Base-by-base conservation (phyloP, 805 yeast genomes). In the Zygosaccharomyces bailii region DNA sequence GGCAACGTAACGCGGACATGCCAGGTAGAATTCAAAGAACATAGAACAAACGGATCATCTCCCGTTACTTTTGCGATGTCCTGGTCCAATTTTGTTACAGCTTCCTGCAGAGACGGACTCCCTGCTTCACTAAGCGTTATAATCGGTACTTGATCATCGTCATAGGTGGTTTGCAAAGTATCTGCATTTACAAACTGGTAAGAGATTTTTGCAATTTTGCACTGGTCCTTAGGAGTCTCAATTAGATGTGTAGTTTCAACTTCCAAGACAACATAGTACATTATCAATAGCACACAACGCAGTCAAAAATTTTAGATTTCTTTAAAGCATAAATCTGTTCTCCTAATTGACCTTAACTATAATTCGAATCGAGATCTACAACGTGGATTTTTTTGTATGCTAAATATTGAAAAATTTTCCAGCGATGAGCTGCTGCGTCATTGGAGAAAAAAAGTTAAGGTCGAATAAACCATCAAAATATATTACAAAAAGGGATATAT, bases 1-100 rank as follows among this genome's bases (percentile, higher is more conserved):
- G 85, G 84, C 27, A 90, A 67, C 57, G 82, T 84, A 38, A 90
- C 90, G 48, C 89, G 74, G 38, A 89, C 68, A 55, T 82, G 82
- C 82, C 84, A 80, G 8, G 83, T 72, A 11, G 76, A 68, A 56
- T 80, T 79, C 49, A 79, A 70, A 0, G 88, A 74, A 39, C 88
- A 81, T 53, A 88, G 78, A 2, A 80, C 70, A 60, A 86, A 82
- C 39, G 65, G 61, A 8, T 69, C 68, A 30, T 69, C 62, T 7
- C 46, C 42, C 24, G 77, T 59, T 37, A 68, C 59, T 35, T 71
- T 69, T 45, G 74, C 74, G 39, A 82, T 67, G 48, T 68, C 73
- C 18, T 55, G 52, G 55, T 84, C 85, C 44, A 87, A 69, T 44
- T 66, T 64, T 30, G 61, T 52, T 6, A 87, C 67, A n/a, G 85